Evolutionary conservation across 169 alveolate species (phyloP), one percentile per base, ranked within the genome.

Genomic region (Plasmodium cynomolgi): DNA sequence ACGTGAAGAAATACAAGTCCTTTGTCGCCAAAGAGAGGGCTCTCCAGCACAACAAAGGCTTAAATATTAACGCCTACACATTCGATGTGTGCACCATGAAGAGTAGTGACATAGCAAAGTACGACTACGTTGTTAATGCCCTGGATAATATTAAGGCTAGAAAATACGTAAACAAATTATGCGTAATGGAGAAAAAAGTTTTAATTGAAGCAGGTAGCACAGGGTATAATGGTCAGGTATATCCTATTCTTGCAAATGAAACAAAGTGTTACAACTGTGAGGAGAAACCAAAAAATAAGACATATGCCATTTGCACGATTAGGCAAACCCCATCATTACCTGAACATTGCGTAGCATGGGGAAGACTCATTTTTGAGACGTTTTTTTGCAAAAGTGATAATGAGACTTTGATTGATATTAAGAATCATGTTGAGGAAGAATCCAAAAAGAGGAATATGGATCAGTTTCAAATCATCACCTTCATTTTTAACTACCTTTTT

Each of bases 271-370:
- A 98, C 95, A 99, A 98, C 79, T 98, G 99, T 92, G 96, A 92
- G 54, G 98, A 97, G 2, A 97, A 97, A 92, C 98, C 98, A 1
- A 93, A 96, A 71, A 97, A 96, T 74, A 98, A 98, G 96, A 91
- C 97, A 34, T 98, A 97, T 73, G 99, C 99, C 4, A 99, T 99
- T 50, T 99, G 99, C 85, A 99, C 99, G 26, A 98, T 99, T 29
- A 98, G 99, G 54, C 98, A 98, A 85, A 98, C 98, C n/a, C 99
- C 99, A 31, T 99, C 99, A 58, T 98, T 98, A 94, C 99, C 99
- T 54, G 99, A 98, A 90, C 99, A 99, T 95, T 99, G 99, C 96
- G 97, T 99, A 9, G 99, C 99, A 58, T 99, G 99, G 99, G 99
- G 99, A 15, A 98, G 98, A 92, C 95, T 96, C 62, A 97, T 98